Base-by-base conservation (phyloP, 768 basidiomycete genomes). In the Kwoniella dendrophila region DNA sequence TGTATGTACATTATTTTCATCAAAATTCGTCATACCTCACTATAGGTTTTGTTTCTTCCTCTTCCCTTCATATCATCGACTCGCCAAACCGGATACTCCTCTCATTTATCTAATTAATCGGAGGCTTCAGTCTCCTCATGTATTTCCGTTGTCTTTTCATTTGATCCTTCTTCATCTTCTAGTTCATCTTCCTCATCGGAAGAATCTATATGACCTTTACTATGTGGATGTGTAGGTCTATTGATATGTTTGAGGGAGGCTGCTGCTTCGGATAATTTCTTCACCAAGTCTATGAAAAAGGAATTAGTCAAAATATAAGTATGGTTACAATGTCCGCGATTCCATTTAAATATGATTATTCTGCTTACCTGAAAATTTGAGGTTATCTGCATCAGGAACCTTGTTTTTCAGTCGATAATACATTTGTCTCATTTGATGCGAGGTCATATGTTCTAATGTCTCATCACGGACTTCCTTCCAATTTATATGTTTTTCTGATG, bases 401-500 rank as follows among this genome's bases (percentile, higher is more conserved):
- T 47, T 56, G 1, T 32, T 26, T 29, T 60, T 60, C 27, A 60
- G 11, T 5, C 48, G 14, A 43, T 51, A 40, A 30, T 34, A 60
- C 22, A 50, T 50, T 12, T 51, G 50, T 8, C 38, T 26, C 16
- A 60, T 30, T 30, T 52, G 48, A 14, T 60, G 50, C 32, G 20
- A 41, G 0, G 22, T 51, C 24, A 51, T 36, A 34, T 60, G 59
- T 20, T 53, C 29, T 20, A 52, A 40, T 2, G 0, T 44, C 24
- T 45, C 40, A 41, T 40, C 48, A 5, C 27, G 36, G 0, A 60
- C 40, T 40, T 45, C 26, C 29, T 38, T 59, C 59, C 59, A 60
- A n/a, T 52, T 40, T 24, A 60, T 50, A 29, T 51, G 38, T 20
- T 51, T 53, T 27, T 60, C 59, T 8, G 59, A 60, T 18, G 38